These are phyloP conservation scores for Trypanosoma platydactyli DNA, from an alignment of 208 protist genomes.

Conservation along the genomic window DNA sequence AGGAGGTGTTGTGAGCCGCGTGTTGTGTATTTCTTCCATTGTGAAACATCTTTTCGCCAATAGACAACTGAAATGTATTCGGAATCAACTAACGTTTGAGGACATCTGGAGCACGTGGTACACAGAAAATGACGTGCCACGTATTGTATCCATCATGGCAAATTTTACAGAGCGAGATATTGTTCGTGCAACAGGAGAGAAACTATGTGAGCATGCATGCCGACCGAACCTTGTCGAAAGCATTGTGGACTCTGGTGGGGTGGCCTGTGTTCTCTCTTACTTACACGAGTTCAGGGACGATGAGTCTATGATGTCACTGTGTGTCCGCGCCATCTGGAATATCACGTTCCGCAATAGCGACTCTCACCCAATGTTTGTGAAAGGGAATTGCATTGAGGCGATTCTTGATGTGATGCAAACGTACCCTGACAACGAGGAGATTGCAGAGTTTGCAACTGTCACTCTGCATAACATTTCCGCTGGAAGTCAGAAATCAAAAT, in stretches of 20 bases:
- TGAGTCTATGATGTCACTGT: constrained; percentile 43
- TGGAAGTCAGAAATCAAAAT: constrained; percentile 34
- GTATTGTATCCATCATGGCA: constrained; percentile 68
- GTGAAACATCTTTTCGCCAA: constrained; percentile 92
- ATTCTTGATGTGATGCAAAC: constrained; percentile 64
- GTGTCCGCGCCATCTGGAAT: constrained; percentile 84
- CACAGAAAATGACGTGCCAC: constrained; percentile 66
- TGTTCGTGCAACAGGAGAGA: constrained; percentile 50
- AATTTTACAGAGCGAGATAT: constrained; percentile 77
- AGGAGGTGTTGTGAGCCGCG: constrained; percentile 79
- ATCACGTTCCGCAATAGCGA: constrained; percentile 63
- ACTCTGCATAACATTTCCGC: constrained; percentile 78
- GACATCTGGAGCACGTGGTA: constrained; percentile 92
- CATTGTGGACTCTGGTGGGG: constrained; percentile 52
- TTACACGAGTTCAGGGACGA: constrained; percentile 59
- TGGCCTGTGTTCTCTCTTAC: constrained; percentile 59
- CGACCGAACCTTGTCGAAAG: constrained; percentile 46
- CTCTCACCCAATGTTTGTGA: constrained; percentile 39
- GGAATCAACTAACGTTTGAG: constrained; percentile 59
- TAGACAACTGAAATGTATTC: constrained; percentile 64
- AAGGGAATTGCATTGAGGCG: constrained; percentile 42
- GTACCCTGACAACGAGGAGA: constrained; percentile 56
- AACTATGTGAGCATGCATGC: constrained; percentile 67
- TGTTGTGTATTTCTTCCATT: constrained; percentile 78
- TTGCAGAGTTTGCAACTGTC: constrained; percentile 70